A percentile compares a stretch with the other conserved stretches of the same genome.
These are phyloP conservation scores for Stagonosporopsis rhizophila DNA, from an alignment of 2,329 filamentous ascomycete genomes.

Conservation along the genomic window DNA sequence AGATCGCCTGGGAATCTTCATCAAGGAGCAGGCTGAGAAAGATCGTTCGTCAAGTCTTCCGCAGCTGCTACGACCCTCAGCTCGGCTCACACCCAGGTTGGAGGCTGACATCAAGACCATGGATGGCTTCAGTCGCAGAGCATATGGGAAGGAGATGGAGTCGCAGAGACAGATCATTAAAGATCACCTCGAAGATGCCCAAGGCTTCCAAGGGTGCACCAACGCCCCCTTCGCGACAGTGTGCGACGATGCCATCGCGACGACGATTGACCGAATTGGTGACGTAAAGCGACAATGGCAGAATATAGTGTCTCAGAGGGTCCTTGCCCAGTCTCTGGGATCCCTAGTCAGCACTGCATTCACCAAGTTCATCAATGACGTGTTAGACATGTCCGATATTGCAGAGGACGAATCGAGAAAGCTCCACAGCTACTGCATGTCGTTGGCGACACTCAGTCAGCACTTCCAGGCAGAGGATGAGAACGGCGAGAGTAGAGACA, in stretches of 20 bases:
- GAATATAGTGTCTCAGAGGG: constrained; percentile 64
- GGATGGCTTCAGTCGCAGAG: constrained; percentile 65
- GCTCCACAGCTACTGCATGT: constrained; percentile 64
- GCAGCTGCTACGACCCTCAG: constrained; percentile 41
- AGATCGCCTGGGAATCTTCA: constrained; percentile 59
- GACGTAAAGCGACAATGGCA: constrained; percentile 65
- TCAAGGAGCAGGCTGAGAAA: constrained; percentile 52
- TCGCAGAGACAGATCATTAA: constrained; percentile 67
- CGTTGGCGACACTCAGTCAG: constrained; percentile 62
- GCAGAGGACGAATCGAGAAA: constrained; percentile 67
- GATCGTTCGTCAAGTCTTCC: constrained; percentile 42
- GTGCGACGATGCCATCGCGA: constrained; percentile 66
- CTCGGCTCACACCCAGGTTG: constrained; percentile 57
- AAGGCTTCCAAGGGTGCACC: constrained; percentile 67
- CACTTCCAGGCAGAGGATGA: constrained; percentile 61
- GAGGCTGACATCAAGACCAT: constrained; percentile 62
- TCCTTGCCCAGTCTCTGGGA: constrained; percentile 67
- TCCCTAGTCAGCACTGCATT: constrained; percentile 64
- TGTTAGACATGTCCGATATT: constrained; percentile 70
- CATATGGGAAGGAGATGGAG: constrained; percentile 70
- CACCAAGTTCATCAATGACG: constrained; percentile 66
- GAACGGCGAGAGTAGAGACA: constrained; percentile 53
- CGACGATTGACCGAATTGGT: constrained; percentile 64
- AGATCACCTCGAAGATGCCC: constrained; percentile 68
- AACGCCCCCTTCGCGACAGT: constrained; percentile 64